Base-by-base conservation (phyloP, 192 early-diverging fungal species). In the Coemansia sp. region DNA sequence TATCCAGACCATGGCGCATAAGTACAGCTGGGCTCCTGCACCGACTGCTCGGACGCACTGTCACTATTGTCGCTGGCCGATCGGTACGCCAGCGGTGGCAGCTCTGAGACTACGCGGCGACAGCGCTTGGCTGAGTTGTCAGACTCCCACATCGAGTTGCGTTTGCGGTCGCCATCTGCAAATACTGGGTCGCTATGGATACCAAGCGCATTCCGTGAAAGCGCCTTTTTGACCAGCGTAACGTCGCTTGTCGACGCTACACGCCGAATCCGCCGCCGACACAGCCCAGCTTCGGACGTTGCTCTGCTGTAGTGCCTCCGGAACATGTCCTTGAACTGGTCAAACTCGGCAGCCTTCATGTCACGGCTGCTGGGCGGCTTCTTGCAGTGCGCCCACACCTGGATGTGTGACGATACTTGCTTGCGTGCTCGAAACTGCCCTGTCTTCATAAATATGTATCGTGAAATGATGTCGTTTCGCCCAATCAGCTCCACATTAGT, bases 331-430 rank as follows among this genome's bases (percentile, higher is more conserved):
- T 76, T 74, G 29, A 82, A 54, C 16, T 73, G 65, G 35, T 68
- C 27, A 52, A 82, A 82, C 29, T 56, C 72, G 16, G 35, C 62
- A 49, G 69, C 62, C 41, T 53, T n/a, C 63, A 82, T 72, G 52
- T 59, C 60, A 43, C 69, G 65, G 65, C 66, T 70, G 73, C 80
- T 70, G 37, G 80, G 74, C 17, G 75, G 71, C 67, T 87, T 87
- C 58, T 86, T 85, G 48, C 88, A 88, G 62, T 92, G 87, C 56
- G 86, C 88, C 71, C 89, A 80, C 7, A 92, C 90, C 65, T 92
- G 90, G 29, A 92, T 89, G 62, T 92, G 90, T 17, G 88, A 90
- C 1, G 89, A 90, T 6, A 92, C 89, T 61, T 92, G 90, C 69
- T 92, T 92, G 55, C 89, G 81, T n/a, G 89, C 83, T 9, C 90